A percentile compares a stretch with the other conserved stretches of the same genome.
Conservation (phyloP, 768 basidiomycete species). For the Mrakia frigida region DNA sequence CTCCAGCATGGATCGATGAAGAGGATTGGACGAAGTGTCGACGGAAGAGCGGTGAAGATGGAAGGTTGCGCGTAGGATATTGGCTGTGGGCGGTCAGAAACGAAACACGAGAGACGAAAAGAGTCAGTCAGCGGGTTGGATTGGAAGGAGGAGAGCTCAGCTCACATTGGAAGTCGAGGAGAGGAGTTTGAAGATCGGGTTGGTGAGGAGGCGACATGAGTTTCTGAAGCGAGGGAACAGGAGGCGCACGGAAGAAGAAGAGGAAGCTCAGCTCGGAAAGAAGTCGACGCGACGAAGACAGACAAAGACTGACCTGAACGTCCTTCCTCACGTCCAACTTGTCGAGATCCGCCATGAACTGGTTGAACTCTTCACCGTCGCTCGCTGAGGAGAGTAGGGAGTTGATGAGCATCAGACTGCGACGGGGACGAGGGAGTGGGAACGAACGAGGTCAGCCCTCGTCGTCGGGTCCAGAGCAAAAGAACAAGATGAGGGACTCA, state of each 20-base stretch:
- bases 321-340: conserved; percentile 61
- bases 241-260: conserved; percentile 18
- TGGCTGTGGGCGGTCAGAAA: conserved; percentile 48
- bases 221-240: conserved; percentile 49
- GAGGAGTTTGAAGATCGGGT: conserved; percentile 74
- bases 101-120: no score
- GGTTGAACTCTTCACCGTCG: conserved; percentile 64
- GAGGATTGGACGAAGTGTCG: conserved; percentile 48
- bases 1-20: conserved; percentile 50
- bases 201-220: conserved; percentile 76
- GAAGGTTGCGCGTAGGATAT: conserved; percentile 70
- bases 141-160: neutral
- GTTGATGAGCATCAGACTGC: conserved; percentile 83
- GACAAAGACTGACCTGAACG: conserved; percentile 55
- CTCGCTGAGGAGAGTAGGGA: conserved; percentile 74
- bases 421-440: neutral
- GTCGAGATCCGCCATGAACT: conserved; percentile 70
- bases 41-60: conserved; percentile 75
- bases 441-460: neutral
- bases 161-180: conserved; percentile 67
- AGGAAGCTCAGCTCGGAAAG: no score
- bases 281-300: conserved; percentile 49
- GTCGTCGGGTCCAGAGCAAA: conserved; percentile 32
- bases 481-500: conserved; percentile 35
- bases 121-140: neutral